Base-by-base conservation (phyloP, 179 eudicot genomes). In the Drosera spatulata region DNA sequence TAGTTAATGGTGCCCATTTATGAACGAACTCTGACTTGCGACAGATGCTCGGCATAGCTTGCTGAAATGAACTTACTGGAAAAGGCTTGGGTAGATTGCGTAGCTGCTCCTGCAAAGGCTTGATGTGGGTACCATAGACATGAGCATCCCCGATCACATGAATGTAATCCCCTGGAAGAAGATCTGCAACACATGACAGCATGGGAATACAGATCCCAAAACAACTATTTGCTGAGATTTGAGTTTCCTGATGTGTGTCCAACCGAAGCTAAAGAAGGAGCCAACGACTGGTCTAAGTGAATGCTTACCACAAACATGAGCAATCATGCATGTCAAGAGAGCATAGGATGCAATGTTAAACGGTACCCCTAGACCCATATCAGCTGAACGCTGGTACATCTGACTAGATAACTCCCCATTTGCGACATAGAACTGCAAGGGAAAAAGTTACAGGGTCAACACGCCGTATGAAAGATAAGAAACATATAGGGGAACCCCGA, bases 361-460 rank as follows among this genome's bases (percentile, higher is more conserved):
- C 62, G 97, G 97, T 55, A 91, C 91, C n/a, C 99, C 97, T 22
- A 89, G 80, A 60, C 95, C 99, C 97, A 89, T 82, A 73, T 93
- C 99, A 65, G 99, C 99, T 58, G 99, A 93, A 11, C 94, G 90
- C 74, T 93, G 99, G 74, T 93, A 93, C 99, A 89, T 89, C 69
- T 84, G 99, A 75, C 99, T 89, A 2, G 95, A 89, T 61, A 93
- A 63, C 72, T 93, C 97, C 42, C 99, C 94, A n/a, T 86, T 85
- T 73, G 90, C 86, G 49, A 93, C 93, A 71, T 84, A 89, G 63
- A 93, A 93, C 97, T 89, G 90, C 73, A 69, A 66, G 7, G 39
- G 41, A 39, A 61, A 47, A 68, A 40, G 39, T 11, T 49, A 65
- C 22, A 43, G 11, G 2, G 10, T 33, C 39, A 33, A 55, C 10